These are phyloP conservation scores for Penicillium sp. DNA, from an alignment of 2,329 filamentous ascomycete species.

Conservation along the genomic window DNA sequence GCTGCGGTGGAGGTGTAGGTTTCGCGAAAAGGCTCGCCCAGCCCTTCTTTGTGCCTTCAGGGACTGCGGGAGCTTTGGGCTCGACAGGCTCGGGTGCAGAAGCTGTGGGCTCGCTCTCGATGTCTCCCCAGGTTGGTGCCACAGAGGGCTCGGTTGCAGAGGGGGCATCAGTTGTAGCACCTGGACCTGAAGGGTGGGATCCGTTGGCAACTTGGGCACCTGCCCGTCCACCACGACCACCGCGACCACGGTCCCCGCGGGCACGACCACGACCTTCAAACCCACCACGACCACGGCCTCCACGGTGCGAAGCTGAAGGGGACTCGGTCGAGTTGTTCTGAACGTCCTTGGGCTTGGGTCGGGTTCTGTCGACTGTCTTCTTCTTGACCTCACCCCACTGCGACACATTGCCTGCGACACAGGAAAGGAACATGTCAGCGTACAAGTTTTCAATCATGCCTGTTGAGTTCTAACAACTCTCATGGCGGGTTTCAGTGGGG, in stretches of 20 bases:
- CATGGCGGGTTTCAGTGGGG: no score
- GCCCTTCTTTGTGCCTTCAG: constrained; percentile 40
- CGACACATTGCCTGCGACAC: constrained; percentile 41
- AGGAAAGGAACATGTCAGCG: constrained; percentile 11
- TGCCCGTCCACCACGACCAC: constrained; percentile 42
- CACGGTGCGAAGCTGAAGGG: constrained; percentile 31
- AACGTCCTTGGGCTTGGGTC: constrained; percentile 43
- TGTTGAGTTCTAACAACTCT: no score
- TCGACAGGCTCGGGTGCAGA: constrained; percentile 21
- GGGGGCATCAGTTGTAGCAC: constrained; percentile 14
- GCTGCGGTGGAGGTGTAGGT: constrained; percentile 46
- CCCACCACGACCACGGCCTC: constrained; percentile 43
- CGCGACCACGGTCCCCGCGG: constrained; percentile 45
- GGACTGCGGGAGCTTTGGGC: constrained; percentile 31
- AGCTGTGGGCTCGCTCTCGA: constrained; percentile 20
- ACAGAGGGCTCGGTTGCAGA: constrained; percentile 12
- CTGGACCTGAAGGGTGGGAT: constrained; percentile 27
- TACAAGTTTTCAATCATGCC: neutral
- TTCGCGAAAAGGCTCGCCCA: constrained; percentile 75
- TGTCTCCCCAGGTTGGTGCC: constrained; percentile 14
- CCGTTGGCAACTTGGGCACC: constrained; percentile 38
- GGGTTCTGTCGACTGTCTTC: constrained; percentile 43
- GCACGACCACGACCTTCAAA: constrained; percentile 42
- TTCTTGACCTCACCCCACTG: constrained; percentile 51
- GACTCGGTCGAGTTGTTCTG: constrained; percentile 32